Percentiles rank a stretch among this genome's conserved stretches.
These are phyloP conservation scores for Boletellus ananiceps DNA, from an alignment of 768 basidiomycete species.

Conservation along the genomic window DNA sequence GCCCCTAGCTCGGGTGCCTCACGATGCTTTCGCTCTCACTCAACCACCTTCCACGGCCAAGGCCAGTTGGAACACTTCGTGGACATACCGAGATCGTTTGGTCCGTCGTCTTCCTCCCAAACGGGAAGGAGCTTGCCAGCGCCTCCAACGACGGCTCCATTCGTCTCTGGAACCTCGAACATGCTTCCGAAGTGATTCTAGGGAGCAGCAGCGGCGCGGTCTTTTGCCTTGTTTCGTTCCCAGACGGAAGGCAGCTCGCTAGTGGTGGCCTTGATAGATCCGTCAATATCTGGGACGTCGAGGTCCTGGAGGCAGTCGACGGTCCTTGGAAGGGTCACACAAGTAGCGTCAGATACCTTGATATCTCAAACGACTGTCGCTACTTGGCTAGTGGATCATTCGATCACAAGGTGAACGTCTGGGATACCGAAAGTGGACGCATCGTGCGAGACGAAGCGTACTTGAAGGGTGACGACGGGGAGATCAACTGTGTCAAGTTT, in stretches of 20 bases:
- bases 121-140: constrained; percentile 22
- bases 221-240: constrained; percentile 25
- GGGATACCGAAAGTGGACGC: constrained; percentile 26
- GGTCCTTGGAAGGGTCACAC: constrained; percentile 23
- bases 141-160: constrained; percentile 30
- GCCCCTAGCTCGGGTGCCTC: constrained; percentile 23
- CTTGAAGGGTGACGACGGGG: constrained; percentile 22
- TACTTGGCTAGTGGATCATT: constrained; percentile 29
- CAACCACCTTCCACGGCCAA: constrained; percentile 24
- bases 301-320: constrained; percentile 12
- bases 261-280: constrained; percentile 31
- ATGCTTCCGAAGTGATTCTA: constrained; percentile 22
- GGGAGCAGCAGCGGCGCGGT: constrained; percentile 19
- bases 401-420: constrained; percentile 29
- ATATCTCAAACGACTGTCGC: constrained; percentile 26
- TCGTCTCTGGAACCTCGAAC: constrained; percentile 28
- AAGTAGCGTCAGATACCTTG: constrained; percentile 27
- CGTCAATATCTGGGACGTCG: constrained; percentile 29
- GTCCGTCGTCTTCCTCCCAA: constrained; percentile 27
- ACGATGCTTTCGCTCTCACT: constrained; percentile 31
- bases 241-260: constrained; percentile 24
- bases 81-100: constrained; percentile 28
- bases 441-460: constrained; percentile 20
- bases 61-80: constrained; percentile 18
- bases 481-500: constrained; percentile 29